phyloP scores from a whole-genome alignment of 805 yeast genomes.

The Starmerella powellii region DNA sequence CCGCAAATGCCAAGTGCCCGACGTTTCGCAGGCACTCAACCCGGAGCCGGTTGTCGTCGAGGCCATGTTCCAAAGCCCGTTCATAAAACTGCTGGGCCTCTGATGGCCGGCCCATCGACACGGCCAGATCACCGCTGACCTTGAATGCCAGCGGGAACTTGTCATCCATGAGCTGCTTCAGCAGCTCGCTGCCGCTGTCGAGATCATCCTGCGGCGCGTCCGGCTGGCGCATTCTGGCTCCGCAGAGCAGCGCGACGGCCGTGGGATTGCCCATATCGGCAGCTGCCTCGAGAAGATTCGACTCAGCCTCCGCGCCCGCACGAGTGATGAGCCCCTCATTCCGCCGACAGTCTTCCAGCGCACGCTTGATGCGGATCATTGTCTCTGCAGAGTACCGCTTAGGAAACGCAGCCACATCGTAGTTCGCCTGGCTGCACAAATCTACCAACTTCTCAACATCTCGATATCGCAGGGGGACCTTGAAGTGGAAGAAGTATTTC shows the following conservation, averaged over 20 bases:
- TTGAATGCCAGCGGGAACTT: slow-evolving; percentile 68
- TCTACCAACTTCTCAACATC: slow-evolving; percentile 12
- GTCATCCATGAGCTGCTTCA: slow-evolving; percentile 43
- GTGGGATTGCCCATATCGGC: slow-evolving; percentile 75
- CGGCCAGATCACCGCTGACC: slow-evolving; percentile 65
- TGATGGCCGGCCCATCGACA: slow-evolving; percentile 32
- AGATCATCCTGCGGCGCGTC: slow-evolving; percentile 42
- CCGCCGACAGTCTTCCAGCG: slow-evolving; percentile 48
- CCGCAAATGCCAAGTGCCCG: slow-evolving; percentile 48
- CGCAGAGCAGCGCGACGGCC: slow-evolving; percentile 65
- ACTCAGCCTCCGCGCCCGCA: slow-evolving; percentile 50
- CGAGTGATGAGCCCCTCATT: slow-evolving; percentile 49
- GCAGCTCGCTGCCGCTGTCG: slow-evolving; percentile 47
- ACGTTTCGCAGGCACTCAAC: slow-evolving; percentile 58
- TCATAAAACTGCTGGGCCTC: slow-evolving; percentile 52
- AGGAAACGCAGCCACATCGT: slow-evolving; percentile 30
- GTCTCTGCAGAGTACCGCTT: slow-evolving; percentile 41
- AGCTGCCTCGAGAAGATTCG: slow-evolving; percentile 63
- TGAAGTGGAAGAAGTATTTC: slow-evolving; percentile 16
- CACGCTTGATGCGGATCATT: slow-evolving; percentile 54
- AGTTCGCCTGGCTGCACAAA: slow-evolving; percentile 5
- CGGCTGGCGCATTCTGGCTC: slow-evolving; percentile 42
- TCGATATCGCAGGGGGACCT: slow-evolving; percentile 15
- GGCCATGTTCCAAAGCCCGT: slow-evolving; percentile 39
- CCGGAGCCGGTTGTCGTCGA: slow-evolving; percentile 40